Conservation (phyloP, 495 filamentous ascomycete genomes). For the Podospora conica region DNA sequence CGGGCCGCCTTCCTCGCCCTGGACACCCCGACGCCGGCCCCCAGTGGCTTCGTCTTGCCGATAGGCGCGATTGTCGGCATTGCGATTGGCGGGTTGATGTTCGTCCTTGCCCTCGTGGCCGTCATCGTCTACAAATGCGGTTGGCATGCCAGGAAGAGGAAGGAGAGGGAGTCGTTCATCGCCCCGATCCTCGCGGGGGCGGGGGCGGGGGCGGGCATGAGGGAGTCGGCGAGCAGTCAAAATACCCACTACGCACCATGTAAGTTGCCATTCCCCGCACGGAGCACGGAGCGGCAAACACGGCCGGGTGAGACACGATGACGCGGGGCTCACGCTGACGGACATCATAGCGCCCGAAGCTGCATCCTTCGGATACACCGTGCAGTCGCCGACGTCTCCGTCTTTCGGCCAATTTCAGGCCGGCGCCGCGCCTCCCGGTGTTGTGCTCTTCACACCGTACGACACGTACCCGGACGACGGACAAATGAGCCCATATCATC, state of each 20-base stretch:
- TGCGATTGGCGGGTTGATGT: slow-evolving; percentile 1
- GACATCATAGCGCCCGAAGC: background rate
- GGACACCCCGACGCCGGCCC: background rate
- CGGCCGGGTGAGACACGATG: background rate
- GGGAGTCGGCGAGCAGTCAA: background rate
- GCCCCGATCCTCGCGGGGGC: background rate
- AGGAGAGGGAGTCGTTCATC: slow-evolving; percentile 1
- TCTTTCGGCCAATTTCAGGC: background rate
- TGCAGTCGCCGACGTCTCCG: background rate
- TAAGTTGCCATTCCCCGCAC: background rate
- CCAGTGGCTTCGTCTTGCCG: background rate
- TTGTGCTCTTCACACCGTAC: background rate
- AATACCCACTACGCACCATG: background rate
- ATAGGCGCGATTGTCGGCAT: slow-evolving; percentile 17
- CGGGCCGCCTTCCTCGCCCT: background rate
- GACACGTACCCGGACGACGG: background rate
- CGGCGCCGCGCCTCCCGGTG: background rate
- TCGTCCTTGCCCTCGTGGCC: background rate
- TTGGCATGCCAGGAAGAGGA: slow-evolving; percentile 7
- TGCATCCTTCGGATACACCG: background rate
- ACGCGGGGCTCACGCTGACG: background rate
- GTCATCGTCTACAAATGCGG: slow-evolving; percentile 10
- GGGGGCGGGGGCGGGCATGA: background rate
- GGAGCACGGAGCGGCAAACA: background rate
- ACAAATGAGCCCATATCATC: background rate